These are phyloP conservation scores for Kuraishia floccosa DNA, from an alignment of 805 yeast species.

Conservation along the genomic window DNA sequence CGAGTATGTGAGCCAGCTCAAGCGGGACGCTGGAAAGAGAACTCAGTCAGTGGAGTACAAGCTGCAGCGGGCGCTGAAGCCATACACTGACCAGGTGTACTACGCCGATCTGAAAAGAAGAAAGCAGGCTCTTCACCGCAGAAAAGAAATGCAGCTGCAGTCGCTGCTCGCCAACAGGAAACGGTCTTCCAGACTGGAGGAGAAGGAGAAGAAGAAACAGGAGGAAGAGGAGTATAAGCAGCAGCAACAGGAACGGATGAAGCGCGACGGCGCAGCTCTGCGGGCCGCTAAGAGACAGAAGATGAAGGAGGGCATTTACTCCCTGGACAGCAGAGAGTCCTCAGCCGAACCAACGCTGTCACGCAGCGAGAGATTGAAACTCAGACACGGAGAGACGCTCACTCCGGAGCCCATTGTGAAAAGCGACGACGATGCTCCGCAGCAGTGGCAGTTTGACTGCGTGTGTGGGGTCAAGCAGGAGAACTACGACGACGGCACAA, in stretches of 20 bases:
- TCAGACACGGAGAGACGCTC: slow-evolving; percentile 6
- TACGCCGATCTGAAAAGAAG: slow-evolving; percentile 41
- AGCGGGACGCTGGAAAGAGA: slow-evolving; percentile 18
- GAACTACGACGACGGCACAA: slow-evolving; percentile 25
- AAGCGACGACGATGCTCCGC: neutral
- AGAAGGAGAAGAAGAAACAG: slow-evolving; percentile 35
- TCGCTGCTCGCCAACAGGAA: slow-evolving; percentile 57
- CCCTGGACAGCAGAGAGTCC: slow-evolving; percentile 15
- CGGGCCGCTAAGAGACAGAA: slow-evolving; percentile 29
- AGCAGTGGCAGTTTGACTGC: slow-evolving; percentile 25
- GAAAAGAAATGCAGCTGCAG: slow-evolving; percentile 53
- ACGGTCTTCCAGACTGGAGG: slow-evolving; percentile 63
- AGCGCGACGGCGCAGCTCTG: slow-evolving; percentile 30
- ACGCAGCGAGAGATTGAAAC: slow-evolving; percentile 17
- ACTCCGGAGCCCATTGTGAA: neutral
- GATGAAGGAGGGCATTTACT: slow-evolving; percentile 17
- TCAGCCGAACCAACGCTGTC: slow-evolving; percentile 20
- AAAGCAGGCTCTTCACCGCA: slow-evolving; percentile 39
- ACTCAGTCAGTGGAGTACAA: slow-evolving; percentile 12
- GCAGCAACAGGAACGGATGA: slow-evolving; percentile 32
- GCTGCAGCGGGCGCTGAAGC: slow-evolving; percentile 19
- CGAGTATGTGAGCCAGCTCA: slow-evolving; percentile 16
- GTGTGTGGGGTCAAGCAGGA: slow-evolving; percentile 22
- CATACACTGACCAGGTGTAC: slow-evolving; percentile 21
- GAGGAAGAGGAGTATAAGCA: slow-evolving; percentile 42